phyloP scores from a whole-genome alignment of 2,329 filamentous ascomycete species.

The Tricladium varicosporioides region DNA sequence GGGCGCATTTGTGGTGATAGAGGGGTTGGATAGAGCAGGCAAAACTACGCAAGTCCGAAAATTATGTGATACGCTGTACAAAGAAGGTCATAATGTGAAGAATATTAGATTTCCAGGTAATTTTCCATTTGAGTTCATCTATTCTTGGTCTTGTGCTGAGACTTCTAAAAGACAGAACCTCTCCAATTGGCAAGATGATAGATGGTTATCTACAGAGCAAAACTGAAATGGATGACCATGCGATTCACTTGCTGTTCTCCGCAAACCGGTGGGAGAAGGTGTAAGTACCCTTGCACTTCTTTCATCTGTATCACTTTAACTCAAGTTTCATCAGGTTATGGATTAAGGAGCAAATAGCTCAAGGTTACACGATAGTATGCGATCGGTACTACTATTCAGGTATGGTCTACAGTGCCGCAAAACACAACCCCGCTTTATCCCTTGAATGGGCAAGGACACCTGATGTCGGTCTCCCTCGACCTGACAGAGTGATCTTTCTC shows the following conservation, averaged over 20 bases:
- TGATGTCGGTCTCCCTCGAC: slow-evolving; percentile 81
- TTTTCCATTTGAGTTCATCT: slow-evolving; percentile 2
- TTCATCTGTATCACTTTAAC: background rate
- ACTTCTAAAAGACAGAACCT: slow-evolving; percentile 55
- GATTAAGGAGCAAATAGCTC: slow-evolving; percentile 53
- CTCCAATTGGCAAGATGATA: slow-evolving; percentile 67
- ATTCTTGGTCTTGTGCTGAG: slow-evolving; percentile 5
- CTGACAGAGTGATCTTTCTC: slow-evolving; percentile 85
- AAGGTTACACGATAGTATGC: slow-evolving; percentile 74
- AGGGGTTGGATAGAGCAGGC: slow-evolving; percentile 69
- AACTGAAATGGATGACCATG: slow-evolving; percentile 63
- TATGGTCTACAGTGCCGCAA: slow-evolving; percentile 89
- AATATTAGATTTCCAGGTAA: slow-evolving; percentile 66
- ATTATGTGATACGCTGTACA: slow-evolving; percentile 52
- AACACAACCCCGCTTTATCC: slow-evolving; percentile 66
- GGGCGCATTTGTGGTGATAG: slow-evolving; percentile 66
- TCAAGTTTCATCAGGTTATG: slow-evolving; percentile 39
- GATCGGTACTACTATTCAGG: slow-evolving; percentile 97
- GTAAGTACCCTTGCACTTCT: slow-evolving; percentile 13
- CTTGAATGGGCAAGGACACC: slow-evolving; percentile 81
- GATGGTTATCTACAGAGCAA: slow-evolving; percentile 61
- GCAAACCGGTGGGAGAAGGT: slow-evolving; percentile 67
- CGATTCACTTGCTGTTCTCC: slow-evolving; percentile 70
- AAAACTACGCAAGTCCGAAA: slow-evolving; percentile 69
- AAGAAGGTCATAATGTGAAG: slow-evolving; percentile 50